Conservation (phyloP, 2,329 filamentous ascomycete species). For the Macroventuria anomochaeta region DNA sequence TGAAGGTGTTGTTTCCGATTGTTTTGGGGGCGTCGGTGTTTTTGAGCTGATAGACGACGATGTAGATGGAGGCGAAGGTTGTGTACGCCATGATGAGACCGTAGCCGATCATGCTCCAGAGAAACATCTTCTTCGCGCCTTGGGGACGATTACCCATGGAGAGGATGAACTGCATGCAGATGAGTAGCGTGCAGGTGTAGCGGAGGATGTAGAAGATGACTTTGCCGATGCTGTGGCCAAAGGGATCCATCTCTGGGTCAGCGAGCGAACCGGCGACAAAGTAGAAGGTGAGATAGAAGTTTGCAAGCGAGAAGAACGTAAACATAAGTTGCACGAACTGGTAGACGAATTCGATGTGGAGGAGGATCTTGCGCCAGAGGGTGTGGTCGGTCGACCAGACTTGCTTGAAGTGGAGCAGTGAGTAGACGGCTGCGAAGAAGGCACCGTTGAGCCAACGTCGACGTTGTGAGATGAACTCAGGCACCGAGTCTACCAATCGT, state of each 20-base stretch:
- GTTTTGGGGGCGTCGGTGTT: constrained; percentile 57
- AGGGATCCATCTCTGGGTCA: constrained; percentile 82
- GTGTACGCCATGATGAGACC: constrained; percentile 95
- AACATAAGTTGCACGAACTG: constrained; percentile 92
- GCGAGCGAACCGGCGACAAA: constrained; percentile 92
- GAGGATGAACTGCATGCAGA: constrained; percentile 93
- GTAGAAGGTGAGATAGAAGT: constrained; percentile 99
- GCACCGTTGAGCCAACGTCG: constrained; percentile 97
- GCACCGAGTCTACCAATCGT: constrained; percentile 72
- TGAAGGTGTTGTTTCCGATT: constrained; percentile 88
- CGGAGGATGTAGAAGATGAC: constrained; percentile 86
- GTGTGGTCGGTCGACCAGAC: constrained; percentile 94
- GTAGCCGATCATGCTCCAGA: constrained; percentile 88
- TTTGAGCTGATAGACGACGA: constrained; percentile 81
- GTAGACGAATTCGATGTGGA: constrained; percentile 95
- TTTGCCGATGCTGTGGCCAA: constrained; percentile 83
- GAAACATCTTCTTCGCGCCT: constrained; percentile 88
- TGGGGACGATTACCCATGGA: constrained; percentile 96
- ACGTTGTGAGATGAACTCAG: constrained; percentile 96
- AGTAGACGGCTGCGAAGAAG: constrained; percentile 98
- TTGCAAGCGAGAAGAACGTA: constrained; percentile 97
- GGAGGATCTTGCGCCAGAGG: constrained; percentile 82
- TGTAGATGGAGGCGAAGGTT: constrained; percentile 85
- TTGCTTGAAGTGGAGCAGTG: constrained; percentile 91
- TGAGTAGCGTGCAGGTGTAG: constrained; percentile 85